Base-by-base conservation (phyloP, 2,329 filamentous ascomycete species). In the Hypomyces rosellus region DNA sequence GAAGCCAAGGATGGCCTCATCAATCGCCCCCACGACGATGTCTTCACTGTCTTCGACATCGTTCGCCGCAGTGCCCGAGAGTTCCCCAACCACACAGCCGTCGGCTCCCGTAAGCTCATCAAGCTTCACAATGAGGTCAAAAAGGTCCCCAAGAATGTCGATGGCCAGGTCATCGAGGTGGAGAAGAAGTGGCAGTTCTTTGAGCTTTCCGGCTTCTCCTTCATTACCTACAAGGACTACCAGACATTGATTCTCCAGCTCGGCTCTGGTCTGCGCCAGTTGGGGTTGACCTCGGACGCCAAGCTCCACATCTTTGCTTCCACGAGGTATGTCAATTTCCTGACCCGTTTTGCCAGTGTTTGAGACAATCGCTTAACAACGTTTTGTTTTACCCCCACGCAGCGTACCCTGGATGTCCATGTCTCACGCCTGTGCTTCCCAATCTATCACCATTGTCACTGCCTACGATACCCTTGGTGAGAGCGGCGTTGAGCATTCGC, bases 101-200 rank as follows among this genome's bases (percentile, higher is more conserved):
- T 88, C 54, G 90, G 87, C 59, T 78, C 77, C 61, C 84, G 90
- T 56, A 85, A 80, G 66, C 77, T 95, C 51, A 68, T 96, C 69
- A 77, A 85, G 68, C 82, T 85, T 43, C 89, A 95, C 69, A 81
- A 81, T 61, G 90, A 96, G 75, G 85, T 80, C 59, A 95, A 92
- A 75, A 93, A 89, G 78, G 74, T 96, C 59, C 86, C 90, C 77
- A 96, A 95, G 79, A 77, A 89, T 46, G 74, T 95, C 51, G 88
- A 95, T 63, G 90, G 90, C 59, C 79, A 87, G 66, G 79, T 89
- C 68, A 75, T 78, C 57, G 81, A 91, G 71, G 82, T 93, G 34
- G 88, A 95, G 56, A 96, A 95, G 81, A 82, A 92, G 68, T 96
- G 90, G 90, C 84, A 85, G 48, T 95, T 84, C 71, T 95, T 89